Base-by-base conservation (phyloP, 208 protist genomes). In the Leishmania guyanensis region DNA sequence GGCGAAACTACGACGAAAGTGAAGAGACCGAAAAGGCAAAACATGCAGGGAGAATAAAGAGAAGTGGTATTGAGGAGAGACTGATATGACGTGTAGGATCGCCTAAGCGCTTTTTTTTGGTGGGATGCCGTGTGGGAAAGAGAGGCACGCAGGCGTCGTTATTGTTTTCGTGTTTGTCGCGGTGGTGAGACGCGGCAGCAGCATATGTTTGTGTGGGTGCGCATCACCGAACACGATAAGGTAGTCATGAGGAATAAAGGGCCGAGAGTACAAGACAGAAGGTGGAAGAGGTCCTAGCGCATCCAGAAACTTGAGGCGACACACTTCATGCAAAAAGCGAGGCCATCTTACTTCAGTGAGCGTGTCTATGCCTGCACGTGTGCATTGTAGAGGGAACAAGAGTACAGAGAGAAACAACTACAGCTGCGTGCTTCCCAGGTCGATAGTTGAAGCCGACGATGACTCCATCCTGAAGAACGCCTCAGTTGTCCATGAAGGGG, bases 121-220 rank as follows among this genome's bases (percentile, higher is more conserved):
- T 17, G 69, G 17, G 26, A 51, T 16, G 39, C 26, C 69, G 17
- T 33, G 16, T 22, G 39, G 26, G 26, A n/a, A n/a, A 54, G 26
- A 20, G 12, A 51, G 20, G 20, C 29, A 29, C 43, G 26, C 33
- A 50, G 6, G 66, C 10, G 66, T 43, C 66, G 66, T 71, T 50
- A 17, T 51, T 2, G 66, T n/a, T 50, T 39, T 26, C 16, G 22
- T 22, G 48, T 10, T 75, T 5, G 70, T 33, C 9, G 33, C 20
- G 12, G 26, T 20, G 14, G 26, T 36, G 4, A 39, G 72, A 43
- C 29, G 51, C 26, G 33, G 26, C 17, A 43, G 72, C 9, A 75
- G 54, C 56, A 48, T 81, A 36, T 78, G 6, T 84, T 56, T 73
- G 60, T 64, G 56, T 66, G 69, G 36, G 73, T 60, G 50, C 58